A percentile compares a stretch with the other conserved stretches of the same genome.
These are phyloP conservation scores for Daldinia decipiens DNA, from an alignment of 495 filamentous ascomycete species.

Conservation along the genomic window DNA sequence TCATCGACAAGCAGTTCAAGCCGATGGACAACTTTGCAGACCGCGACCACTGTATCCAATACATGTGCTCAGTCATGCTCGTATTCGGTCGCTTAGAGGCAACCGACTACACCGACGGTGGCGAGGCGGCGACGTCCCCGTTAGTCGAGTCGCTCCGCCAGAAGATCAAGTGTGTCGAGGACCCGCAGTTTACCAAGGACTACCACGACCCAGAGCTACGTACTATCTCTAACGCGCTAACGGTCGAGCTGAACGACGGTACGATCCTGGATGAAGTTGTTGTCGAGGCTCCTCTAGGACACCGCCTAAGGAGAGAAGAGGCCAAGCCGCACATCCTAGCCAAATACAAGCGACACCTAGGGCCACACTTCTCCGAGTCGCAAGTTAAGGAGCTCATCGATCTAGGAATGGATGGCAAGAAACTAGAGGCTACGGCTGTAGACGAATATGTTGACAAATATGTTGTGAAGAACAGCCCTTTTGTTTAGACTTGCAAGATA, in stretches of 20 bases:
- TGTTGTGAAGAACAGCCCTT: conserved; percentile 69
- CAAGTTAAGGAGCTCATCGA: conserved; percentile 82
- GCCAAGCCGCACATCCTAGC: conserved; percentile 94
- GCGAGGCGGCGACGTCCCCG: conserved; percentile 87
- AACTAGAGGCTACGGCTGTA: conserved; percentile 80
- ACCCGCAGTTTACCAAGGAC: conserved; percentile 90
- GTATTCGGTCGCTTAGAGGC: conserved; percentile 92
- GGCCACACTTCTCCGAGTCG: conserved; percentile 78
- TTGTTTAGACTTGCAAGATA: conserved; percentile 50
- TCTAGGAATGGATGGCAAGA: conserved; percentile 75
- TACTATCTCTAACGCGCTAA: conserved; percentile 95
- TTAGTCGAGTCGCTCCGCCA: conserved; percentile 89
- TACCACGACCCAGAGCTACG: conserved; percentile 94
- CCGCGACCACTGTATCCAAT: conserved; percentile 98
- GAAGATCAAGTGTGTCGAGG: conserved; percentile 94
- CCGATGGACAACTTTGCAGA: conserved; percentile 99
- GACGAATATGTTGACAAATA: conserved; percentile 96
- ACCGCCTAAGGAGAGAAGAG: conserved; percentile 90
- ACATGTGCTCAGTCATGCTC: conserved; percentile 97
- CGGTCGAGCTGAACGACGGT: conserved; percentile 92
- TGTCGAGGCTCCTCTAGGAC: conserved; percentile 95
- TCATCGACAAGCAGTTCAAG: conserved; percentile 99
- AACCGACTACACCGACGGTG: conserved; percentile 89
- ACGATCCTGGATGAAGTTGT: conserved; percentile 90
- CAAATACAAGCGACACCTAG: conserved; percentile 93